phyloP scores from a whole-genome alignment of 2,329 filamentous ascomycete species.

The Diaporthe vexans region DNA sequence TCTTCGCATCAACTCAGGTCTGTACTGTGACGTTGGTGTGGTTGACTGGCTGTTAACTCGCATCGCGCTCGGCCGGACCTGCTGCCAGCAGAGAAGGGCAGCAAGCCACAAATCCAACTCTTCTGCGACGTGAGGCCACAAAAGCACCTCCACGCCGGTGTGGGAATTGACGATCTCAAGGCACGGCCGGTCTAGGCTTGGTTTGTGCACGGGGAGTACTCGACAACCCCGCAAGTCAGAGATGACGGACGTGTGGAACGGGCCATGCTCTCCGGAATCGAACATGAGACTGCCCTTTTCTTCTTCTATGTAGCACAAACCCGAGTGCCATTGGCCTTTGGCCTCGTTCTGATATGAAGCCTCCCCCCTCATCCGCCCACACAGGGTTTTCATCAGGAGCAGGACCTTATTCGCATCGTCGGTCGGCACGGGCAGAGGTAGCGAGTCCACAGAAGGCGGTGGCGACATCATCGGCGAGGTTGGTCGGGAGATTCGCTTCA shows the following conservation, averaged over 20 bases:
- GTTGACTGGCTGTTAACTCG: conserved; percentile 51
- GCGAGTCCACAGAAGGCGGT: conserved; percentile 71
- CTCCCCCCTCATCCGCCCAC: conserved; percentile 84
- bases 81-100: conserved; percentile 85
- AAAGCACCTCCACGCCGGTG: conserved; percentile 70
- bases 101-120: conserved; percentile 87
- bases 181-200: conserved; percentile 63
- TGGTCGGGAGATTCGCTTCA: conserved; percentile 70
- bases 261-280: conserved; percentile 76
- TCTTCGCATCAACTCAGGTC: conserved; percentile 60
- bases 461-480: conserved; percentile 69
- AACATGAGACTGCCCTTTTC: conserved; percentile 82
- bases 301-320: conserved; percentile 84
- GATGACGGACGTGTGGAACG: conserved; percentile 77
- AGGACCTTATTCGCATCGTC: conserved; percentile 80
- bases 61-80: conserved; percentile 72
- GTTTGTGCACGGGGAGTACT: conserved; percentile 69
- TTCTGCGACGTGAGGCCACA: conserved; percentile 74
- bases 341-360: conserved; percentile 78
- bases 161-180: conserved; percentile 69
- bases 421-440: conserved; percentile 71
- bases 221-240: conserved; percentile 81
- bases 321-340: conserved; percentile 74
- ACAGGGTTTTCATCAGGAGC: conserved; percentile 81
- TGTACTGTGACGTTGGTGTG: conserved; percentile 43